Evolutionary conservation across 2,329 filamentous ascomycete species (phyloP).

Genomic region (Pyrenophora seminiperda): DNA sequence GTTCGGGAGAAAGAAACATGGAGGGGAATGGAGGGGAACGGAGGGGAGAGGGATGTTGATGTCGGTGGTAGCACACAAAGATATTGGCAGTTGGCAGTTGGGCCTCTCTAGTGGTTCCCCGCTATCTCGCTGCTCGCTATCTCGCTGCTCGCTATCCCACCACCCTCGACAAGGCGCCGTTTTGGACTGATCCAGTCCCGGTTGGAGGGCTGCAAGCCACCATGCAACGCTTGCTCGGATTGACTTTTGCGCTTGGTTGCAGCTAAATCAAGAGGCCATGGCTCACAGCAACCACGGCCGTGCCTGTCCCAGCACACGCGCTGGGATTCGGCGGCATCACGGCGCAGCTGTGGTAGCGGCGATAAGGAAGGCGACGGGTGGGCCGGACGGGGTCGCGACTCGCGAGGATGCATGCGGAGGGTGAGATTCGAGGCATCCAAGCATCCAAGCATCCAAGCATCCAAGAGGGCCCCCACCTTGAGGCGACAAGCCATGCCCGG

Average conservation of each 20-base stretch:
- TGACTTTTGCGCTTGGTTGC: conserved; percentile 26
- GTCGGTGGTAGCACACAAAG: conserved; percentile 40
- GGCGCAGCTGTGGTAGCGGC: conserved; percentile 11
- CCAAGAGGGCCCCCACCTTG: neutral
- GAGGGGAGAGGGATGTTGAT: conserved; percentile 25
- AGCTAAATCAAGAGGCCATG: conserved; percentile 19
- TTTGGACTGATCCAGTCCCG: conserved; percentile 30
- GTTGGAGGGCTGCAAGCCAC: conserved; percentile 37
- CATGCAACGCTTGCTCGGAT: conserved; percentile 31
- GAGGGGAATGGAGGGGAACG: conserved; percentile 7
- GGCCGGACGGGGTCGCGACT: conserved; percentile 8
- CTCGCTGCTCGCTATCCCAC: conserved; percentile 28
- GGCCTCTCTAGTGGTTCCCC: conserved; percentile 34
- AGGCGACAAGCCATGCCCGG: conserved; percentile 15
- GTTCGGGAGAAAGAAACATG: conserved; percentile 15
- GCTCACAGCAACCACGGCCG: conserved; percentile 13
- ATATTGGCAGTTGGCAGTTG: no score
- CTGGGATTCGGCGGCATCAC: conserved; percentile 12
- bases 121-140: conserved; percentile 38
- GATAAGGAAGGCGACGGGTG: conserved; percentile 21
- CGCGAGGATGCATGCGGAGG: conserved; percentile 5
- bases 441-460: conserved; percentile 2
- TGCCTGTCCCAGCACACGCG: conserved; percentile 8
- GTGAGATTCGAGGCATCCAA: neutral
- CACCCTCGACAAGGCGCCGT: conserved; percentile 37